Conservation (phyloP, 1,139 yeast genomes). For the Nakaseomyces glabratus region DNA sequence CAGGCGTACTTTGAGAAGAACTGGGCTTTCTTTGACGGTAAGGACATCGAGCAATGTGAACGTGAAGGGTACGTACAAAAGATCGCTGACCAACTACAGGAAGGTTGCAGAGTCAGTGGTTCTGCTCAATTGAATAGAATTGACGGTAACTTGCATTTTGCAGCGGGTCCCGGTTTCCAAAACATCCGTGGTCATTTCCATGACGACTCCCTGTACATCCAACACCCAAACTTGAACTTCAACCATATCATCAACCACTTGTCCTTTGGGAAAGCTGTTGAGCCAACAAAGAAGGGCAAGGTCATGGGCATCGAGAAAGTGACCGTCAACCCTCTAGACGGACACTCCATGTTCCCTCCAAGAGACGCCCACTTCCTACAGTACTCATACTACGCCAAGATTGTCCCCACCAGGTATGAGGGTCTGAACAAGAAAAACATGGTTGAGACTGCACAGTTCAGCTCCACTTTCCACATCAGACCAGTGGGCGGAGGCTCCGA, state of each 20-base stretch:
- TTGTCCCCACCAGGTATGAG: slow-evolving; percentile 83
- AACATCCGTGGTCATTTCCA: slow-evolving; percentile 60
- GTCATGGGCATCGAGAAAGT: slow-evolving; percentile 23
- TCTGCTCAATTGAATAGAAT: slow-evolving; percentile 73
- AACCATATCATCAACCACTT: slow-evolving; percentile 72
- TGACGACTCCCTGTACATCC: slow-evolving; percentile 65
- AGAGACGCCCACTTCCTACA: slow-evolving; percentile 47
- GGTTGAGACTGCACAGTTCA: slow-evolving; percentile 87
- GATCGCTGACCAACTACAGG: slow-evolving; percentile 51
- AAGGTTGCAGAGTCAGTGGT: slow-evolving; percentile 86
- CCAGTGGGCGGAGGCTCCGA: slow-evolving; percentile 82
- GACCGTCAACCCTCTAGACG: slow-evolving; percentile 71
- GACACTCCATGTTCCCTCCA: slow-evolving; percentile 35
- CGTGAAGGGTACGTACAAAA: slow-evolving; percentile 68
- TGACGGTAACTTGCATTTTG: slow-evolving; percentile 87
- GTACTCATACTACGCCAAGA: slow-evolving; percentile 73
- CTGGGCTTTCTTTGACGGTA: slow-evolving; percentile 91
- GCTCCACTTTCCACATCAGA: slow-evolving; percentile 84
- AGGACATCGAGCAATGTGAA: slow-evolving; percentile 81
- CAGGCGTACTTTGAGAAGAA: slow-evolving; percentile 65
- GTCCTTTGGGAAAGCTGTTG: slow-evolving; percentile 67
- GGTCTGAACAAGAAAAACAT: slow-evolving; percentile 40
- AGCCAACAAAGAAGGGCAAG: slow-evolving; percentile 10
- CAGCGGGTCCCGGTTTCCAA: slow-evolving; percentile 71
- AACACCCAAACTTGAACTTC: slow-evolving; percentile 49